phyloP scores from a whole-genome alignment of 139 green algal species.

The Pseudopediastrum boryanum region DNA sequence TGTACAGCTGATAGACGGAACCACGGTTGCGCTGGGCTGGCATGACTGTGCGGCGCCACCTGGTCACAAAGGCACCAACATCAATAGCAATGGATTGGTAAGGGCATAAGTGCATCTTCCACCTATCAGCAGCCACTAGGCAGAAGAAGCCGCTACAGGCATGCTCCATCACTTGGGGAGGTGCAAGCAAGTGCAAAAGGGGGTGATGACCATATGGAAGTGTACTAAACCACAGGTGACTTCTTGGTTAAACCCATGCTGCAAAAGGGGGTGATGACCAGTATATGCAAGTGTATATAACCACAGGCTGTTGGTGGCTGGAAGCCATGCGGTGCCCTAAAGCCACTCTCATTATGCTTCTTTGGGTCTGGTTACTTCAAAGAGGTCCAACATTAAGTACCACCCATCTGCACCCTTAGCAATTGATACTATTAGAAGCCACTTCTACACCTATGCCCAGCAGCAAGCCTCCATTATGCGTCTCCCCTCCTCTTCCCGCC shows the following conservation, averaged over 20 bases:
- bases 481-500: too few species aligned
- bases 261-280: neutral
- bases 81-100: too few species aligned
- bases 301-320: neutral
- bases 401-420: too few species aligned
- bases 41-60: conserved; percentile 30
- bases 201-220: neutral
- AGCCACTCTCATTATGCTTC: neutral
- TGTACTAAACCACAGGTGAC: neutral
- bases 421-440: too few species aligned
- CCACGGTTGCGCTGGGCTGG: conserved; percentile 22
- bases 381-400: too few species aligned
- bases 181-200: neutral
- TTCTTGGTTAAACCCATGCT: neutral
- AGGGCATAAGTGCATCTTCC: too few species aligned
- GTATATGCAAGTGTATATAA: neutral
- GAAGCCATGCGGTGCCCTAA: neutral
- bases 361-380: neutral
- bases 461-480: neutral
- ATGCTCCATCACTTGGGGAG: neutral
- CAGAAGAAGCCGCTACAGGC: too few species aligned
- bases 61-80: conserved; percentile 11
- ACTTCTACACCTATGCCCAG: too few species aligned
- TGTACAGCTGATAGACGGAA: conserved; percentile 41
- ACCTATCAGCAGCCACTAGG: too few species aligned